Percentiles rank a stretch among this genome's conserved stretches.
Evolutionary conservation across 2,329 filamentous ascomycete species (phyloP).

Genomic region (Paraphoma chrysanthemicola): DNA sequence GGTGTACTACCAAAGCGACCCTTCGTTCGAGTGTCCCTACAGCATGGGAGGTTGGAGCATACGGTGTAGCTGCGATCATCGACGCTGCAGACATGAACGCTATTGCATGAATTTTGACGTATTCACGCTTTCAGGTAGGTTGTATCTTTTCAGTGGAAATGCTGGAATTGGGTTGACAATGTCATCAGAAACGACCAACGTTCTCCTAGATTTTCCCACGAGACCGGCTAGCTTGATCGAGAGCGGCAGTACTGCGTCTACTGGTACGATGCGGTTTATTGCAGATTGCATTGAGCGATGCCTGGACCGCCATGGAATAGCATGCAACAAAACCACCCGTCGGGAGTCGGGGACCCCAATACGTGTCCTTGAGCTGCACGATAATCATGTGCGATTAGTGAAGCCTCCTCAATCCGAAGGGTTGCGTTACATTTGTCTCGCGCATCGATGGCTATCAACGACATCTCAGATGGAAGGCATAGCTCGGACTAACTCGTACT

Average conservation of each 20-base stretch:
- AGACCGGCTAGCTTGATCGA: too few species aligned
- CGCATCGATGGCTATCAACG: conserved; percentile 1
- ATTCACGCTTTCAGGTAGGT: not conserved
- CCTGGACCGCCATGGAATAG: not conserved
- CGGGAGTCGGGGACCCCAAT: not conserved
- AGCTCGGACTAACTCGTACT: not conserved
- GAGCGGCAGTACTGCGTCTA: too few species aligned
- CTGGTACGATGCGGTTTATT: too few species aligned
- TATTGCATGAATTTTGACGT: not conserved
- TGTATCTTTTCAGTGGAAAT: not conserved
- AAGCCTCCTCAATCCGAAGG: not conserved
- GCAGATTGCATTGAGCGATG: too few species aligned
- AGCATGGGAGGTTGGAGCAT: not conserved
- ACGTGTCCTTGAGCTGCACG: not conserved
- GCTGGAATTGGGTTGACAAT: not conserved
- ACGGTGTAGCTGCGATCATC: not conserved
- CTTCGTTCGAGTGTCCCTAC: not conserved
- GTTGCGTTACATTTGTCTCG: not conserved
- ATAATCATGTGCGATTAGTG: not conserved
- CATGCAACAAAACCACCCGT: not conserved
- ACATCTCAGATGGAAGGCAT: not conserved
- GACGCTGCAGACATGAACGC: not conserved
- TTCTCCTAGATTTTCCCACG: not conserved
- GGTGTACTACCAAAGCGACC: not conserved
- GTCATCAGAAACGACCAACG: not conserved